A percentile compares a stretch with the other conserved stretches of the same genome.
Conservation (phyloP, 345 rosid species). For the Anastatica hierochuntica region DNA sequence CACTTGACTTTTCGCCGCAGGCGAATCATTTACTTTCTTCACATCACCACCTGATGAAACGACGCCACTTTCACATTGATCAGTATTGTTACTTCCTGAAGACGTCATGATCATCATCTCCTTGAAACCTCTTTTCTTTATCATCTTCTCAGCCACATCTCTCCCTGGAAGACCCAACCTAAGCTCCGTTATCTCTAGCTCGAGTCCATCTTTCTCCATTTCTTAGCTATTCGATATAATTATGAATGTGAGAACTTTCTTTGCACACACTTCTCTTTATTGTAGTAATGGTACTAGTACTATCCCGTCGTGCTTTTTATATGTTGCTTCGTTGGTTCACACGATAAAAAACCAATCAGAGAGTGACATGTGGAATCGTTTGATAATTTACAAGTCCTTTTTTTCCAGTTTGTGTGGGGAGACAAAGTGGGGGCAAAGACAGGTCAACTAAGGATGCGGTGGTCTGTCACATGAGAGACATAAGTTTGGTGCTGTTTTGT, state of each 20-base stretch:
- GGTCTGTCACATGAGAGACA: constrained; percentile 36
- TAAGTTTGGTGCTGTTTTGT: constrained; percentile 18
- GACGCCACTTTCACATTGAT: constrained; percentile 23
- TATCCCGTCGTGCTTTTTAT: constrained; percentile 29
- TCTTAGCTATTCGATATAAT: neutral
- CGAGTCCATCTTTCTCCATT: constrained; percentile 33
- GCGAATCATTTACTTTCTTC: constrained; percentile 16
- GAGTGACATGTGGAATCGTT: constrained; percentile 16
- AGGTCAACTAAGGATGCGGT: constrained; percentile 29
- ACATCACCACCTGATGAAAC: constrained; percentile 23
- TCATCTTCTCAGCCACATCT: constrained; percentile 20
- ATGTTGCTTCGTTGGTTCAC: constrained; percentile 19
- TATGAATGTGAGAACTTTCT: constrained; percentile 21
- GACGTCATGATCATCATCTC: constrained; percentile 41
- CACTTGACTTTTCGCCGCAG: constrained; percentile 43
- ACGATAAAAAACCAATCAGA: constrained; percentile 3
- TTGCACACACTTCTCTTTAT: constrained; percentile 34
- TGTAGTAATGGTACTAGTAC: constrained; percentile 12
- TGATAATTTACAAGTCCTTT: constrained; percentile 14
- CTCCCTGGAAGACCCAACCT: constrained; percentile 58
- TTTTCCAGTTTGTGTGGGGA: constrained; percentile 12
- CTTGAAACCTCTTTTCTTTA: constrained; percentile 67
- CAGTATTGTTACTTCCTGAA: constrained; percentile 15
- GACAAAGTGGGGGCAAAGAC: constrained; percentile 31
- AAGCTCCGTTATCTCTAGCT: constrained; percentile 80